Conservation (phyloP, 306 rosid genomes). For the Cucurbita argyrosperma region DNA sequence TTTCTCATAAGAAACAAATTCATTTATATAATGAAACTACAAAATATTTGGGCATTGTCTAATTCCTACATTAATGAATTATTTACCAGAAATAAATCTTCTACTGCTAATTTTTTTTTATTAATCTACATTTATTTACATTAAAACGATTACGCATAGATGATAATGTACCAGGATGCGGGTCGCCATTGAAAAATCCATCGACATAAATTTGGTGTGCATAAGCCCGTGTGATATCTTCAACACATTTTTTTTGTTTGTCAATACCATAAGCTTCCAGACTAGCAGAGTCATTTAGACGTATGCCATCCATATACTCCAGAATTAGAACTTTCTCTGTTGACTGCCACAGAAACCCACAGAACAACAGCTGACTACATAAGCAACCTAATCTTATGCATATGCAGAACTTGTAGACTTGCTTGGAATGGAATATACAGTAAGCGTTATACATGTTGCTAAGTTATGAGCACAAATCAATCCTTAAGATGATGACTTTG, state of each 20-base stretch:
- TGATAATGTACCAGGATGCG: slow-evolving; percentile 71
- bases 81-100: not conserved
- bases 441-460: not conserved
- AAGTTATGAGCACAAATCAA: not conserved
- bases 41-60: not conserved
- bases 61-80: not conserved
- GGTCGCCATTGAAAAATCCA: slow-evolving; percentile 97
- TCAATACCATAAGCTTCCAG: slow-evolving; percentile 68
- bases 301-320: slow-evolving; percentile 98
- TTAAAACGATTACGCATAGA: not conserved
- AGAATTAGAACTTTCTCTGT: slow-evolving; percentile 72
- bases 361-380: slow-evolving; percentile 3
- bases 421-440: not conserved
- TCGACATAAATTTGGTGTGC: slow-evolving; percentile 94
- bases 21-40: not conserved
- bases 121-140: not conserved
- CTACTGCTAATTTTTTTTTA: not conserved
- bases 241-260: slow-evolving; percentile 70
- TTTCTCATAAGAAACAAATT: too few relatives aligned
- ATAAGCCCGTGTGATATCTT: slow-evolving; percentile 96
- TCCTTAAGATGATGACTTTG: not conserved
- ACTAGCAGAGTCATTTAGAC: slow-evolving; percentile 64
- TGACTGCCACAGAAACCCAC: slow-evolving; percentile 46
- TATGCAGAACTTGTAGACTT: not conserved
- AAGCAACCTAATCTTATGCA: slow-evolving; percentile 1